Evolutionary conservation across 768 basidiomycete species (phyloP), one percentile per base, ranked within the genome.

Genomic region (Auricularia cornea): DNA sequence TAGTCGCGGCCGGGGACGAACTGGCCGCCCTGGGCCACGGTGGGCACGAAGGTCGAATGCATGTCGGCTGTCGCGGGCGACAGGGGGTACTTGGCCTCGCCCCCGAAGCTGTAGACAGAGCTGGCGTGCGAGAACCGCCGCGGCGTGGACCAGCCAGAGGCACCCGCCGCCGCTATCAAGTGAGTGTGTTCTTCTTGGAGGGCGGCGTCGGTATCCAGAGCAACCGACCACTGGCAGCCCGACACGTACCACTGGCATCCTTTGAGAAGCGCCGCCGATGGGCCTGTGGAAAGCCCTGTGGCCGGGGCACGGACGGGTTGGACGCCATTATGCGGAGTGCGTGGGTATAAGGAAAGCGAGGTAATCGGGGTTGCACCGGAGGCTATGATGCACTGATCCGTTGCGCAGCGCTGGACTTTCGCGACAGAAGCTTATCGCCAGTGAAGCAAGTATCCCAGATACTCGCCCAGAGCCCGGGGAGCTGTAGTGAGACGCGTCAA

Each of bases 281-380:
- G 16, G 35, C 35, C 35, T 38, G 35, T 14, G 35, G 35, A 38
- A 38, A 38, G 35, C 35, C 35, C 35, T 38, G 60, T n/a, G 63
- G 35, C 31, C 18, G 16, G 52, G 48, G n/a, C 65, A 57, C 59
- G 62, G 62, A 16, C 65, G 62, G 30, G 59, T 44, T 33, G 63
- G 26, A 31, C 63, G 59, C 3, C 65, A 38, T 16, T 40, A 38
- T 31, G 31, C 29, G 28, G 12, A 35, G 60, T 23, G 52, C n/a
- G 35, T 38, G 16, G 35, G 35, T 38, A 14, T 38, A 38, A 14
- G 16, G 16, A 38, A 14, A 38, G 35, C 2, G 35, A 10, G 35
- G 35, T n/a, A n/a, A n/a, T n/a, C n/a, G n/a, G n/a, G n/a, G n/a
- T n/a, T n/a, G n/a, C n/a, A n/a, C n/a, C n/a, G n/a, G n/a, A n/a